These are phyloP conservation scores for Cynara cardunculus DNA, from an alignment of 129 eudicot genomes.

Conservation along the genomic window DNA sequence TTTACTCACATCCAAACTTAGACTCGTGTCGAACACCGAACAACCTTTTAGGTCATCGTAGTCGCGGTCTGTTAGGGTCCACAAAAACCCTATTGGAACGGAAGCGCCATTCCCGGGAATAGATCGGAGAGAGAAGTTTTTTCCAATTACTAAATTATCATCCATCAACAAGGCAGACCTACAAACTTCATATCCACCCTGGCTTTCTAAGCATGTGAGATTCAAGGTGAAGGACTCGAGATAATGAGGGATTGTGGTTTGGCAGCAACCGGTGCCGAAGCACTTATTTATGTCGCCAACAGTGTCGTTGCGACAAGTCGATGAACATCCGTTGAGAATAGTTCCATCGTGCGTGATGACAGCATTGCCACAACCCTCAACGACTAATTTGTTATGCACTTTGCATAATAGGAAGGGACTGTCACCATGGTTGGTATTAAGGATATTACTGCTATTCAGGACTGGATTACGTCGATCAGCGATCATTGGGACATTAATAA, in stretches of 20 bases:
- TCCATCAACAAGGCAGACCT: not conserved
- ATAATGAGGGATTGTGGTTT: not conserved
- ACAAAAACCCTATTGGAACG: not conserved
- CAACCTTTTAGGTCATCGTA: not conserved
- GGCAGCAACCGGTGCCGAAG: not conserved
- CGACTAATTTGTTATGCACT: not conserved
- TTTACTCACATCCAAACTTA: not conserved
- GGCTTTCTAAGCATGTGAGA: not conserved
- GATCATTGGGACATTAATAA: slow-evolving; percentile 11
- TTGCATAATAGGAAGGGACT: not conserved
- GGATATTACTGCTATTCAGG: not conserved
- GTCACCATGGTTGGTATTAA: slow-evolving; percentile 9
- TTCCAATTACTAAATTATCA: not conserved
- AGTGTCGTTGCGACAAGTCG: not conserved
- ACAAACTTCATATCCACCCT: not conserved
- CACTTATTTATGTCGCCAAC: not conserved
- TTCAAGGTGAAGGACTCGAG: not conserved
- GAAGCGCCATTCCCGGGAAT: not conserved
- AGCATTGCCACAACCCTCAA: not conserved
- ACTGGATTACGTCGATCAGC: slow-evolving; percentile 11
- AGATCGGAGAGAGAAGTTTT: not conserved
- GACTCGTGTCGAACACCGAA: not conserved
- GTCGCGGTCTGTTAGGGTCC: not conserved
- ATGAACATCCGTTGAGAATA: not conserved
- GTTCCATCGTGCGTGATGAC: not conserved